Percentiles rank a stretch among this genome's conserved stretches.
These are phyloP conservation scores for Alopecurus myosuroides DNA, from an alignment of 176 grass and related monocot species.

Conservation along the genomic window DNA sequence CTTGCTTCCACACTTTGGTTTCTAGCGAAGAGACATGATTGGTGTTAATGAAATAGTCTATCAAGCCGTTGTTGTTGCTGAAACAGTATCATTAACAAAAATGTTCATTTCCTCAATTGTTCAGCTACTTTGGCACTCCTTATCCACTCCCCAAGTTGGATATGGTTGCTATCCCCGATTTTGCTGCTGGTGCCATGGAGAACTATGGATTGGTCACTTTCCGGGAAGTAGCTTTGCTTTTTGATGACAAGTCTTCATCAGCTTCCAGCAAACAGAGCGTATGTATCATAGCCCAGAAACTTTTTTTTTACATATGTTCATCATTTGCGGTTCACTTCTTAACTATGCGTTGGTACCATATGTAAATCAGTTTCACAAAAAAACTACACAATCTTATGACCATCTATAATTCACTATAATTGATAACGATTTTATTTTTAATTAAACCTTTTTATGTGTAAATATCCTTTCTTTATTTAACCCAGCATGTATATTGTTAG, in stretches of 20 bases:
- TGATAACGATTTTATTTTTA: not conserved
- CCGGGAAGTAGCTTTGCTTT: slow-evolving; percentile 69
- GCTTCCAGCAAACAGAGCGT: slow-evolving; percentile 57
- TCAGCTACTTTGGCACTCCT: slow-evolving; percentile 82
- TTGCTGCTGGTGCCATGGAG: slow-evolving; percentile 89
- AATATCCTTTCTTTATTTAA: not conserved
- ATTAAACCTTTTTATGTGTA: not conserved
- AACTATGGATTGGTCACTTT: slow-evolving; percentile 91
- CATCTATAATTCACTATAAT: not conserved
- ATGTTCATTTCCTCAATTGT: not conserved
- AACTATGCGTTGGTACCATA: not conserved
- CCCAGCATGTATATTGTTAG: slow-evolving; percentile 34
- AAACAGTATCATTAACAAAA: slow-evolving; percentile 16
- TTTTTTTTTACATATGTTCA: slow-evolving; percentile 9
- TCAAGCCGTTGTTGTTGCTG: not conserved
- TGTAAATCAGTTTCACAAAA: not conserved
- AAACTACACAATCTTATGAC: not conserved
- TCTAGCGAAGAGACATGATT: slow-evolving; percentile 3
- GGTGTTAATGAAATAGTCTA: not conserved
- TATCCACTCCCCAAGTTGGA: slow-evolving; percentile 95
- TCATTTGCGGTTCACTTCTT: not conserved
- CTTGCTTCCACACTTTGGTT: not conserved
- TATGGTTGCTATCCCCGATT: slow-evolving; percentile 92
- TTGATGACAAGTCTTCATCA: slow-evolving; percentile 59
- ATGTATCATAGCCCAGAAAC: not conserved